Evolutionary conservation across 331 rosid genomes (phyloP).

Genomic region (Rosa hybrid): DNA sequence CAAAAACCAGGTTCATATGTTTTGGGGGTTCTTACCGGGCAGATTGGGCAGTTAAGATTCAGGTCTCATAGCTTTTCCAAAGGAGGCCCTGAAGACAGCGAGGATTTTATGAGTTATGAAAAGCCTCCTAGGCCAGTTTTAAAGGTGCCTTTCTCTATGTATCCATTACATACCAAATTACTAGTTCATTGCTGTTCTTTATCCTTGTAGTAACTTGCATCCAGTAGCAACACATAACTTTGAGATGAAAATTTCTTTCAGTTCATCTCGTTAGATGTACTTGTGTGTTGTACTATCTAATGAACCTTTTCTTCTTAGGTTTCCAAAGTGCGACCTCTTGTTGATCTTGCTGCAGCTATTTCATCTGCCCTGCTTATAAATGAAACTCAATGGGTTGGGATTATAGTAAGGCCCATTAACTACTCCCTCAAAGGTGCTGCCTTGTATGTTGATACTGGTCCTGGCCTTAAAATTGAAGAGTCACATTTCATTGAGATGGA

Average conservation of each 20-base stretch:
- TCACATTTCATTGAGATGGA: slow-evolving; percentile 82
- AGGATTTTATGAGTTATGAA: slow-evolving; percentile 97
- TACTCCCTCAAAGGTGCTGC: slow-evolving; percentile 91
- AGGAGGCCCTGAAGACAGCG: slow-evolving; percentile 88
- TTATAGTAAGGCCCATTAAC: slow-evolving; percentile 77
- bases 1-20: slow-evolving; percentile 98
- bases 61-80: slow-evolving; percentile 97
- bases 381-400: slow-evolving; percentile 95
- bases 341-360: slow-evolving; percentile 90
- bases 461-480: slow-evolving; percentile 79
- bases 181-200: slow-evolving; percentile 10
- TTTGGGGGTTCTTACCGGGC: slow-evolving; percentile 95
- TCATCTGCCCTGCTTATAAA: slow-evolving; percentile 90
- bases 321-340: slow-evolving; percentile 88
- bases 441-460: slow-evolving; percentile 93
- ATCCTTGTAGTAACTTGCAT: neutral
- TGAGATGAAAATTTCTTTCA: neutral
- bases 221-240: slow-evolving; percentile 3
- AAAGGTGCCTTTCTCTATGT: slow-evolving; percentile 58
- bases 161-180: slow-evolving; percentile 3
- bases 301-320: slow-evolving; percentile 49
- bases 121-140: slow-evolving; percentile 91
- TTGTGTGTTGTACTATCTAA: slow-evolving; percentile 26
- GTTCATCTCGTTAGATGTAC: neutral
- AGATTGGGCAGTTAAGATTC: slow-evolving; percentile 85